Evolutionary conservation across 2,329 filamentous ascomycete species (phyloP).

Genomic region (Cercospora brassicicola): DNA sequence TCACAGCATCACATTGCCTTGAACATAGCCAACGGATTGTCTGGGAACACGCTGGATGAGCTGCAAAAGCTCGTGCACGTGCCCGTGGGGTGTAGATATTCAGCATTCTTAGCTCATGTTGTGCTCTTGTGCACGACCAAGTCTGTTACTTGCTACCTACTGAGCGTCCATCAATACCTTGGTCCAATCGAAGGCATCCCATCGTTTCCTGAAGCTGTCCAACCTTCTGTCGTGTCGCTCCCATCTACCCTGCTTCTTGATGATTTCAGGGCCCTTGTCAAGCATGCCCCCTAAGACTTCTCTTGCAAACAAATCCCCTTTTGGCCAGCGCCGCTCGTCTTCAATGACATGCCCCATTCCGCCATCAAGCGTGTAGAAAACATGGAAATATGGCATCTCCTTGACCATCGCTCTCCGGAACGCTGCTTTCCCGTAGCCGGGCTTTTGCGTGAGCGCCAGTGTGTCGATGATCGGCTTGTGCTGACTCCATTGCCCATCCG

Average conservation of each 20-base stretch:
- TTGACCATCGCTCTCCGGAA: conserved; percentile 83
- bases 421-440: conserved; percentile 73
- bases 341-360: conserved; percentile 92
- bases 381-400: conserved; percentile 98
- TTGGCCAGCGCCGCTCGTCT: conserved; percentile 79
- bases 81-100: background rate
- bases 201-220: conserved; percentile 77
- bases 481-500: conserved; percentile 93
- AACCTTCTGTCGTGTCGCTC: conserved; percentile 65
- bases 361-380: conserved; percentile 90
- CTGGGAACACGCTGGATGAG: background rate
- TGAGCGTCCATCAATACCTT: conserved; percentile 54
- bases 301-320: conserved; percentile 86
- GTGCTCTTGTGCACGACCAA: background rate
- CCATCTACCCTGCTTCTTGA: conserved; percentile 91
- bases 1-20: background rate
- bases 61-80: background rate
- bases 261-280: conserved; percentile 74
- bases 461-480: conserved; percentile 96
- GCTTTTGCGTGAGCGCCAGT: conserved; percentile 56
- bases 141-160: background rate
- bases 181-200: conserved; percentile 93
- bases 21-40: background rate
- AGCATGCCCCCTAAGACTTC: conserved; percentile 93
- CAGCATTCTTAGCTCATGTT: background rate